Evolutionary conservation across 2,329 filamentous ascomycete species (phyloP).

Genomic region (Arthrobotrys conoides): DNA sequence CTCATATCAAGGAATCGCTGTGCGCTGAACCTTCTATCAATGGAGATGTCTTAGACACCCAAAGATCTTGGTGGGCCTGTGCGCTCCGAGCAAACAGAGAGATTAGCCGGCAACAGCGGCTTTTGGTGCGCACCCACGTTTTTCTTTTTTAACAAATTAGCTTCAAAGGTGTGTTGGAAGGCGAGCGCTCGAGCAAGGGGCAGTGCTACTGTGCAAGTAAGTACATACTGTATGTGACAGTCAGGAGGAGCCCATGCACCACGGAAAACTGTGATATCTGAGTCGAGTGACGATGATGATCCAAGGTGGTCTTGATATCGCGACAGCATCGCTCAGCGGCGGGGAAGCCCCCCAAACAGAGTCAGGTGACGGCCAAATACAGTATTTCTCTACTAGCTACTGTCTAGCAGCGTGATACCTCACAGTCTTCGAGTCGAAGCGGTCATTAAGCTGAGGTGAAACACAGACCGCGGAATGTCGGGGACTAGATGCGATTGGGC

Average conservation of each 20-base stretch:
- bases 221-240: slow-evolving; percentile 18
- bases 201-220: neutral
- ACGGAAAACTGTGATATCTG: neutral
- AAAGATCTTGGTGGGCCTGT: slow-evolving; percentile 48
- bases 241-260: slow-evolving; percentile 44
- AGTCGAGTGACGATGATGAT: neutral
- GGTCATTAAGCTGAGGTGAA: slow-evolving; percentile 52
- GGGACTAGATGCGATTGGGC: slow-evolving; percentile 55
- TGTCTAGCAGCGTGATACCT: neutral
- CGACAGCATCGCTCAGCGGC: neutral
- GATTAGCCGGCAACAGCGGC: slow-evolving; percentile 38
- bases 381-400: neutral
- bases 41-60: slow-evolving; percentile 58
- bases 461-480: slow-evolving; percentile 51
- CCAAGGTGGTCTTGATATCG: slow-evolving; percentile 30
- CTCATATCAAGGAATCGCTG: slow-evolving; percentile 39
- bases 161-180: slow-evolving; percentile 33
- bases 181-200: slow-evolving; percentile 27
- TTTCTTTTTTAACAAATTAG: slow-evolving; percentile 36
- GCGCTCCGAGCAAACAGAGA: slow-evolving; percentile 34
- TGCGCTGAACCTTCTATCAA: slow-evolving; percentile 52
- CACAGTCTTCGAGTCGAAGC: slow-evolving; percentile 16
- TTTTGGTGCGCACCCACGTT: slow-evolving; percentile 1
- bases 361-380: slow-evolving; percentile 44
- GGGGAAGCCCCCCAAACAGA: neutral